Evolutionary conservation across 2,329 filamentous ascomycete species (phyloP).

Genomic region (Sphaerulina musiva): DNA sequence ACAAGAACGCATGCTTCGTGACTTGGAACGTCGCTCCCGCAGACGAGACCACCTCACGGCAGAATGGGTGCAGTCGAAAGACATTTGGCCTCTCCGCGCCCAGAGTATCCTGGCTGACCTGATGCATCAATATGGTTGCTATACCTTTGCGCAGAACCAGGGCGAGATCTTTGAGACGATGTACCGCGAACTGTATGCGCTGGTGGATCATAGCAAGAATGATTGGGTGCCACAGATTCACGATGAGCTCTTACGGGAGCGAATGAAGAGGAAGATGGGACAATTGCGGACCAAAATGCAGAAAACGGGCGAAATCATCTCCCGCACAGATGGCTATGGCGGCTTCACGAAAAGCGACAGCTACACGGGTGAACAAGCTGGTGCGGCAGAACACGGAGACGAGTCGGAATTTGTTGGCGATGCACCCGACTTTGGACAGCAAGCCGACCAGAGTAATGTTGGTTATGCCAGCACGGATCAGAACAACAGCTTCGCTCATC

Average conservation of each 20-base stretch:
- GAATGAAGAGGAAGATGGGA: conserved; percentile 36
- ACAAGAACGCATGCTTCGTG: conserved; percentile 34
- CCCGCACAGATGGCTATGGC: conserved; percentile 29
- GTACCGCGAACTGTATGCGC: conserved; percentile 32
- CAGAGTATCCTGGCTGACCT: conserved; percentile 32
- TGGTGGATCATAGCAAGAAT: conserved; percentile 32
- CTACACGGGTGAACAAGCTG: conserved; percentile 31
- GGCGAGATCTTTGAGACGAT: conserved; percentile 32
- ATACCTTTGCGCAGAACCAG: conserved; percentile 30
- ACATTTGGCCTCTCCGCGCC: conserved; percentile 35
- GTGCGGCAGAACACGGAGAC: conserved; percentile 23
- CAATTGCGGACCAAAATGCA: conserved; percentile 36
- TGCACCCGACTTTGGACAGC: conserved; percentile 13
- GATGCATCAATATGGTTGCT: conserved; percentile 34
- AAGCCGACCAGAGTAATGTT: conserved; percentile 8
- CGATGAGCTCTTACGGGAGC: conserved; percentile 34
- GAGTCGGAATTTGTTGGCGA: conserved; percentile 24
- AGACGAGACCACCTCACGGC: conserved; percentile 34
- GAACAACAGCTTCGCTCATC: conserved; percentile 6
- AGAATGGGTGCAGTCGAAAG: conserved; percentile 35
- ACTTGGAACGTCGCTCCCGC: conserved; percentile 33
- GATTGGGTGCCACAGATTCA: conserved; percentile 33
- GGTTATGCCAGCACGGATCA: not conserved
- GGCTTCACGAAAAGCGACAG: conserved; percentile 32
- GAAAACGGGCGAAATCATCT: conserved; percentile 35